Evolutionary conservation across 2,329 filamentous ascomycete species (phyloP).

Genomic region (Botryotinia calthae): DNA sequence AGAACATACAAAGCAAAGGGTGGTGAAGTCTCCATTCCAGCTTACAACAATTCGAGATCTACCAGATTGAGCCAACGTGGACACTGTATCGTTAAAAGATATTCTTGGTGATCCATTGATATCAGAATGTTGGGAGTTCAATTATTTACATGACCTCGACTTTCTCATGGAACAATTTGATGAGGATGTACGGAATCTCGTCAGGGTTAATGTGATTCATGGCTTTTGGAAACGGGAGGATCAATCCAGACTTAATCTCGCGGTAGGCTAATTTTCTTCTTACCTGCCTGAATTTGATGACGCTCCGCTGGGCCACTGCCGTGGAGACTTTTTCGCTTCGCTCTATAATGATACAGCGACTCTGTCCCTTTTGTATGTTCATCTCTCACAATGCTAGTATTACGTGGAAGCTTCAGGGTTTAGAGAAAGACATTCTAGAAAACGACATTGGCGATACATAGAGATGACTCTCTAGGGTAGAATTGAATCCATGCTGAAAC

Average conservation of each 20-base stretch:
- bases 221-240: constrained; percentile 67
- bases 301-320: background rate
- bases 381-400: background rate
- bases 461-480: background rate
- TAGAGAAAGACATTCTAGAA: background rate
- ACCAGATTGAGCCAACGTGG: constrained; percentile 50
- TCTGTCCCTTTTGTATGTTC: background rate
- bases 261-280: constrained; percentile 43
- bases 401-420: background rate
- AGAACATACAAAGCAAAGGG: constrained; percentile 3
- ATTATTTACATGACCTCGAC: constrained; percentile 55
- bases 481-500: background rate
- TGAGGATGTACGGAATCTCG: constrained; percentile 49
- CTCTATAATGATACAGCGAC: background rate
- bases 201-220: constrained; percentile 59
- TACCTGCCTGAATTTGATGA: background rate
- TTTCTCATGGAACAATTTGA: constrained; percentile 58
- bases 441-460: background rate
- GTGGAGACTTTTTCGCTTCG: background rate
- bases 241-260: constrained; percentile 44
- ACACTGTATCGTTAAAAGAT: constrained; percentile 53
- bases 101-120: constrained; percentile 61
- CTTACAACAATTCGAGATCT: constrained; percentile 58
- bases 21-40: constrained; percentile 52
- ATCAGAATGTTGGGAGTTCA: constrained; percentile 55